Evolutionary conservation across 1,139 yeast genomes (phyloP), one percentile per base, ranked within the genome.

Genomic region (Nakaseomyces sp.): DNA sequence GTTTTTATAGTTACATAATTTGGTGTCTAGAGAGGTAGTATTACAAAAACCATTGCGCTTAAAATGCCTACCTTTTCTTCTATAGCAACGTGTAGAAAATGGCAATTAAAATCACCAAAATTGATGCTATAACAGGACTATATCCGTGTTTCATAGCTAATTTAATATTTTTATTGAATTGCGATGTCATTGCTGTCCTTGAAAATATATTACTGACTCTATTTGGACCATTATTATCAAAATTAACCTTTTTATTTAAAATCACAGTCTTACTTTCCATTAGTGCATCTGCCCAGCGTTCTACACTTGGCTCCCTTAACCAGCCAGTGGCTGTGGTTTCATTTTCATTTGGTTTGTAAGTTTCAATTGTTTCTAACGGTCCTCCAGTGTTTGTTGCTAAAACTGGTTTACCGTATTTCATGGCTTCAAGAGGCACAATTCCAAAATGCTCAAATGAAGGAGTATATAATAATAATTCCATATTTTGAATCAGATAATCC

Each of bases 381-480:
- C 99, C 99, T 13, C 98, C 99, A 39, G 79, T 79, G 57, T 85
- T 78, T 2, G 83, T 80, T 0, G 96, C 96, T 45, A 93, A 67
- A 0, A 88, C 96, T 0, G 95, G 89, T 0, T 84, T 81, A 24
- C 83, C 80, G 49, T 76, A 72, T 40, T 82, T 72, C 96, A 91
- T 89, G 16, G 96, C 88, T 59, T 91, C 98, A 12, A 91, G 73
- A 1, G 99, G 99, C 3, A 93, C 99, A 50, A 91, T 93, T 12
- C 99, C 99, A 61, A 91, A 91, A 65, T 91, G 99, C 62, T 93
- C 98, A 56, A 76, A 76, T 1, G 83, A 73, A 2, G 99, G 98
- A 0, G 99, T 93, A 60, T 91, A 91, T 38, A 88, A 67, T 31
- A 93, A 69, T 45, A 84, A 54, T 44, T 75, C 72, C 2, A 91